These are phyloP conservation scores for Ilyonectria mors-panacis DNA, from an alignment of 2,329 filamentous ascomycete genomes.

Conservation along the genomic window DNA sequence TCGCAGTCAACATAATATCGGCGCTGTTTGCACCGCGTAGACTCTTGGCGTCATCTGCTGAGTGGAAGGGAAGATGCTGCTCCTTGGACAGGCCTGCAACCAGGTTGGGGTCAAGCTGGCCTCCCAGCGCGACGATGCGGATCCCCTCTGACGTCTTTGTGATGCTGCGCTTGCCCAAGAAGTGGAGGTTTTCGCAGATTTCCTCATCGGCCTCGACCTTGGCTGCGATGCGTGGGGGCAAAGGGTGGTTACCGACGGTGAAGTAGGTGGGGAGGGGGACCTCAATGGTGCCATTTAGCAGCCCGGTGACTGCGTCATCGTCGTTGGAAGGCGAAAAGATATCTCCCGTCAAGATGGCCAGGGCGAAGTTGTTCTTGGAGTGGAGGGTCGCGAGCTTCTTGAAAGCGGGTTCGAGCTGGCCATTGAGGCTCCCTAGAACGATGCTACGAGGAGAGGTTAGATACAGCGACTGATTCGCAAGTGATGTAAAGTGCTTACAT, in stretches of 20 bases:
- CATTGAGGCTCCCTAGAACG: constrained; percentile 87
- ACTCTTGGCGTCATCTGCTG: constrained; percentile 80
- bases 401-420: constrained; percentile 82
- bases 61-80: constrained; percentile 84
- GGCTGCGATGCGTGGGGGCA: constrained; percentile 80
- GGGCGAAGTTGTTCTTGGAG: constrained; percentile 88
- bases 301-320: constrained; percentile 70
- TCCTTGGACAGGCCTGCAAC: constrained; percentile 77
- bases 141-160: constrained; percentile 93
- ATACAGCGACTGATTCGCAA: neutral
- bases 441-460: constrained; percentile 61
- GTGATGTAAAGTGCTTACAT: constrained; percentile 55
- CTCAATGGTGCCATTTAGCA: constrained; percentile 80
- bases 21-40: constrained; percentile 83
- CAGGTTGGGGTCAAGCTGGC: constrained; percentile 74
- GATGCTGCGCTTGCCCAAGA: constrained; percentile 87
- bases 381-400: constrained; percentile 86
- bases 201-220: constrained; percentile 81
- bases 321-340: constrained; percentile 78
- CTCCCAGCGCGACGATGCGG: constrained; percentile 89
- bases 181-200: constrained; percentile 92
- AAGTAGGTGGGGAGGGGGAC: constrained; percentile 93
- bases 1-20: constrained; percentile 88
- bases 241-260: constrained; percentile 79
- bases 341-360: constrained; percentile 88